These are phyloP conservation scores for Stephanodiscus minutulus DNA, from an alignment of 108 stramenopile species.

Conservation along the genomic window DNA sequence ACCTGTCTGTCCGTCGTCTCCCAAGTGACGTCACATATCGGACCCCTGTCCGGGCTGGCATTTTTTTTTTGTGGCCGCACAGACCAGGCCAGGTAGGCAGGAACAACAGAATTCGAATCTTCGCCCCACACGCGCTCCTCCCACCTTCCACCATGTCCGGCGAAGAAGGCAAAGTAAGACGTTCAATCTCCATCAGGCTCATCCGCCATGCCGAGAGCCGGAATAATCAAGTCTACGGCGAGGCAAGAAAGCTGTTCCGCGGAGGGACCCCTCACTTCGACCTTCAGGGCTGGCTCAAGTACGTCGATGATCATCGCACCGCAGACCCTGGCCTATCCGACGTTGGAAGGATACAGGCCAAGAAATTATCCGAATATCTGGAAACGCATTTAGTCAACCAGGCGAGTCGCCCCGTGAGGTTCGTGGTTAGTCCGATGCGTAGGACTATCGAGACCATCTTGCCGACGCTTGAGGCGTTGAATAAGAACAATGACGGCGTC, in stretches of 20 bases:
- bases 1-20: too few relatives aligned
- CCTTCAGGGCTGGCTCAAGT: slow-evolving; percentile 59
- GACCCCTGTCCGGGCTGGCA: too few relatives aligned
- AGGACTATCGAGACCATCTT: slow-evolving; percentile 71
- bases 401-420: slow-evolving; percentile 60
- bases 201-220: slow-evolving; percentile 66
- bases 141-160: slow-evolving; percentile 1
- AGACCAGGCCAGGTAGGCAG: too few relatives aligned
- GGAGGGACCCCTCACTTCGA: slow-evolving; percentile 73
- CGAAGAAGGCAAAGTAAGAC: slow-evolving; percentile 41
- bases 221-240: slow-evolving; percentile 62
- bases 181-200: slow-evolving; percentile 57
- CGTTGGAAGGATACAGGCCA: slow-evolving; percentile 57
- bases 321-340: slow-evolving; percentile 66
- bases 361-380: slow-evolving; percentile 56
- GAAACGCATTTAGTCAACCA: slow-evolving; percentile 60
- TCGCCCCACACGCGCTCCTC: too few relatives aligned
- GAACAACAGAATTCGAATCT: too few relatives aligned
- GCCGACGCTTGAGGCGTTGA: slow-evolving; percentile 56
- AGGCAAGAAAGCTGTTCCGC: slow-evolving; percentile 53
- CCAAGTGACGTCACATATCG: too few relatives aligned
- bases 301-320: slow-evolving; percentile 58
- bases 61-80: too few relatives aligned
- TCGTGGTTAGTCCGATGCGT: slow-evolving; percentile 74
- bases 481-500: slow-evolving; percentile 1